These are phyloP conservation scores for Penicillium tannophilum DNA, from an alignment of 495 filamentous ascomycete species.

Conservation along the genomic window DNA sequence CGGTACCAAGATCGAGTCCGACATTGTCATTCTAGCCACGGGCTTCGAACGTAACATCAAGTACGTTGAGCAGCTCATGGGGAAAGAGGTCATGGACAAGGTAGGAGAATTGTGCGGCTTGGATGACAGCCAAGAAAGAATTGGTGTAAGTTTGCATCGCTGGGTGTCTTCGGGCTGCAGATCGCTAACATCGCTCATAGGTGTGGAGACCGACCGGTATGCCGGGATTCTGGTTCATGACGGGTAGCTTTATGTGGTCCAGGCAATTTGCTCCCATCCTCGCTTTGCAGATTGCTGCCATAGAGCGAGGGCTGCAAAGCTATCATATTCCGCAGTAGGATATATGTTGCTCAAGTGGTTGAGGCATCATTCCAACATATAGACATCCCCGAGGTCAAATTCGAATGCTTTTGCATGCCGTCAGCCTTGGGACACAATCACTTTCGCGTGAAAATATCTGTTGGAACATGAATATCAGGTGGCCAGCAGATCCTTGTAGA, in stretches of 20 bases:
- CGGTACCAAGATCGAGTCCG: conserved; percentile 7
- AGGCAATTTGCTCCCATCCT: conserved; percentile 7
- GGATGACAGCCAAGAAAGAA: conserved; percentile 7
- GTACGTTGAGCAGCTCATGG: conserved; percentile 2
- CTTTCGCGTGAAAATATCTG: no score
- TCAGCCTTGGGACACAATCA: no score
- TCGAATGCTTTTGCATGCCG: no score
- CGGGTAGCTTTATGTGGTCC: conserved; percentile 7
- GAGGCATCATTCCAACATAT: no score
- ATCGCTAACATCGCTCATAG: not conserved
- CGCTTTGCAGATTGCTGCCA: conserved; percentile 8
- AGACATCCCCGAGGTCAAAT: no score
- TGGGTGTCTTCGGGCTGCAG: not conserved
- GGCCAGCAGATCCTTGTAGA: no score
- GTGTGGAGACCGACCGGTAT: conserved; percentile 8
- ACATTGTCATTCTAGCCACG: conserved; percentile 7
- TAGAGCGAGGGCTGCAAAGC: not conserved
- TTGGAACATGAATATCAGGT: no score
- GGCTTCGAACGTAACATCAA: not conserved
- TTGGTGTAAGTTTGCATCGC: conserved; percentile 4
- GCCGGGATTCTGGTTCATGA: conserved; percentile 7
- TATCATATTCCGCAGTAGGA: not conserved
- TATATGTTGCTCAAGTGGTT: no score
- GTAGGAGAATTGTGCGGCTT: conserved; percentile 1
- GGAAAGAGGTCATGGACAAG: conserved; percentile 2